phyloP scores from a whole-genome alignment of 2,329 filamentous ascomycete species.

The Hypoxylon sp. region DNA sequence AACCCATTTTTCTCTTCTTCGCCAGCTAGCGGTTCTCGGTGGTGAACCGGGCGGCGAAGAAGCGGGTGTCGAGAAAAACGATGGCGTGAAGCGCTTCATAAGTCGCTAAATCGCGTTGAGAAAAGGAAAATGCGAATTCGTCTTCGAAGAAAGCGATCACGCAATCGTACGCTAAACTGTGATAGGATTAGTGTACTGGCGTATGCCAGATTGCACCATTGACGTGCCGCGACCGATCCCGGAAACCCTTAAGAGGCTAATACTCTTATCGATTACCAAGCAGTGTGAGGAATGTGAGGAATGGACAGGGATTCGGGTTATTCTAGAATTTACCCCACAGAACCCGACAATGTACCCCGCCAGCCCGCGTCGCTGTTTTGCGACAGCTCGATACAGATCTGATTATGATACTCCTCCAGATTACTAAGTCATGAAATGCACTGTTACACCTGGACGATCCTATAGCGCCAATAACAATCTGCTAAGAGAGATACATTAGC shows the following conservation, averaged over 20 bases:
- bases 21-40: conserved; percentile 44
- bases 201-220: conserved; percentile 39
- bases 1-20: conserved; percentile 48
- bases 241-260: neutral
- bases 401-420: neutral
- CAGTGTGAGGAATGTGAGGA: no score
- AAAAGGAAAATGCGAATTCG: conserved; percentile 43
- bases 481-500: neutral
- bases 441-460: neutral
- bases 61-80: conserved; percentile 42
- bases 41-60: conserved; percentile 40
- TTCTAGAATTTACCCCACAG: conserved; percentile 7
- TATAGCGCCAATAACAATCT: neutral
- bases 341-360: neutral
- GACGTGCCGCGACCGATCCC: conserved; percentile 21
- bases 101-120: conserved; percentile 41
- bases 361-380: neutral
- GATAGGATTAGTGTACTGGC: conserved; percentile 25
- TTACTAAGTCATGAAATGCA: neutral
- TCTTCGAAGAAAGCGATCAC: conserved; percentile 47
- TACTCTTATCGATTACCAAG: conserved; percentile 15
- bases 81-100: conserved; percentile 36
- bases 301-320: conserved; percentile 5
- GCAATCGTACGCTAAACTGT: conserved; percentile 44
- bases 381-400: neutral